Base-by-base conservation (phyloP, 345 rosid genomes). In the Clarkia xantiana region DNA sequence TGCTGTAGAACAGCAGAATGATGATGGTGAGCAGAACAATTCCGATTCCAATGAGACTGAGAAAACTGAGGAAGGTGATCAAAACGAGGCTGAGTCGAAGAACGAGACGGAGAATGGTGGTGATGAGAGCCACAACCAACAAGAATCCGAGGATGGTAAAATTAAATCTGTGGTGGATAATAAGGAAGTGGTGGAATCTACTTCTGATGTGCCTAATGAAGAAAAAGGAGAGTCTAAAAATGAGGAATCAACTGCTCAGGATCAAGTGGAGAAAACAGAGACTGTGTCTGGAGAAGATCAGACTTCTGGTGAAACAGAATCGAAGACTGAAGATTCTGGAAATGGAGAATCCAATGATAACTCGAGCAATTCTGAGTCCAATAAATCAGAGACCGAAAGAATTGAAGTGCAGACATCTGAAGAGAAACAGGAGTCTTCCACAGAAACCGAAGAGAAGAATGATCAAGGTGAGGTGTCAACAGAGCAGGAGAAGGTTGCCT, bases 1-100 rank as follows among this genome's bases (percentile, higher is more conserved):
- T 41, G 88, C 81, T 55, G 87, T 82, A 6, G 77, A 57, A 20
- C 84, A 76, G 51, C 65, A 57, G 54, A 54, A 61, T 58, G 73
- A 66, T 45, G 58, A 22, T 44, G 38, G 20, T 52, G 47, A 40
- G 39, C 45, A 52, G 45, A 13, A 38, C 18, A 45, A 44, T 36
- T 43, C 62, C 2, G 14, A 38, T 20, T 9, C 54, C 18, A 18
- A 52, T 40, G 55, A 14, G 12, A 19, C 14, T 7, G 22, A 6
- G 22, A 52, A 40, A 10, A 15, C 3, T 4, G 25, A 18, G 44
- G 55, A 41, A 44, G 40, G 18, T 14, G 15, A 2, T 10, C 12
- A 1, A 5, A 6, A 23, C 1, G 6, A 23, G 3, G 29, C 3
- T 23, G 29, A 6, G 3, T 3, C 3, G 3, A 6, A 23, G 6